Evolutionary conservation across 2,329 filamentous ascomycete species (phyloP), one percentile per base, ranked within the genome.

Genomic region (Talaromyces sp.): DNA sequence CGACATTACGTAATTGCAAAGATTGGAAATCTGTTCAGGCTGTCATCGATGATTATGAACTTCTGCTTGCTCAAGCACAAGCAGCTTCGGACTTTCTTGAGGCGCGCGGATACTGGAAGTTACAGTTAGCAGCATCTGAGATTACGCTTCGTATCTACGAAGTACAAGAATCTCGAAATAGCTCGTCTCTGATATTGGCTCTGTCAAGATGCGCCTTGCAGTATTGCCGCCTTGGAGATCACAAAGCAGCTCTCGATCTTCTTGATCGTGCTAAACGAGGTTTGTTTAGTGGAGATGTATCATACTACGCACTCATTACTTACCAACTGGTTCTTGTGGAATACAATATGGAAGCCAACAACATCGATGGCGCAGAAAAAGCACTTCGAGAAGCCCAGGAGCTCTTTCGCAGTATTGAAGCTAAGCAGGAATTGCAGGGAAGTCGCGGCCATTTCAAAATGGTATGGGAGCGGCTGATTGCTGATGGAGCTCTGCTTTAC

Each of bases 241-340:
- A 84, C 58, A 84, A 83, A 50, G 86, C 85, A 70, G 86, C 87
- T 54, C 82, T 82, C 7, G 72, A 82, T 5, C 75, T 83, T 2
- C 82, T 97, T 16, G 81, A 84, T 0, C 83, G 84, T 63, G 87
- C 87, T 3, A 84, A 88, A 67, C 76, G 79, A 22, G 82, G 84
- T 60, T 69, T 83, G 6, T 71, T 73, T 11, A 75, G 74, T 9
- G 75, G 76, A 47, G 73, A 74, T 1, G 69, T 82, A 1, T 80
- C 82, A 3, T 75, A 78, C 10, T 76, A 84, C 59, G 79, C 82
- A 14, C 77, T 75, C 33, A 69, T 89, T 14, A 80, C 82, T 39
- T 90, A 90, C 74, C 85, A 93, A 68, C 78, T 97, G 7, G 86
- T 88, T 0, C 87, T 89, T 67, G 88, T 90, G 0, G 91, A 96